Evolutionary conservation across 495 filamentous ascomycete genomes (phyloP), one percentile per base, ranked within the genome.

Genomic region (Collariella sp.): DNA sequence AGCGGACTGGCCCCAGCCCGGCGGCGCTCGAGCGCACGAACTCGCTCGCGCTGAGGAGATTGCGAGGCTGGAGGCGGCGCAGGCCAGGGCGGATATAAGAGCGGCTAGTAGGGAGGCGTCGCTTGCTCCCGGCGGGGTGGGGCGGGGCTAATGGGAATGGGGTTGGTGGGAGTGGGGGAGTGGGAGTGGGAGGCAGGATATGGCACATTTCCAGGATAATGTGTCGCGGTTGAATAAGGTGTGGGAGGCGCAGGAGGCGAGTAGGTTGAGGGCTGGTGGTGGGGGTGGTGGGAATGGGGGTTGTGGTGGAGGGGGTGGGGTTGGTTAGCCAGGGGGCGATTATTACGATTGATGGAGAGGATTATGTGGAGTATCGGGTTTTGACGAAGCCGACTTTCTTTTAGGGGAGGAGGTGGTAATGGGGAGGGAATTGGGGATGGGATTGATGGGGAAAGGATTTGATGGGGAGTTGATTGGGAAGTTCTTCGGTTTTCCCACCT

Each of bases 351-450:
- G 78, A 81, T 49, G 78, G 78, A 10, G 78, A 81, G 59, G 78
- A 81, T 41, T 81, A 76, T 52, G 76, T 81, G 23, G 77, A 79
- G 62, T 81, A 81, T 46, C 69, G 77, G 11, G 75, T 81, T 1
- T 67, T 81, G 39, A 78, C 72, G 13, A 79, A 79, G 63, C 77
- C 77, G 13, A 73, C 61, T 2, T 81, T 79, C 50, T 79, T 73
- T 24, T 73, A 54, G 1, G n/a, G 43, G 5, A 42, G 26, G 4
- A 2, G 26, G 15, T 29, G 10, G 44, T 5, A 10, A 16, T 5
- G 26, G n/a, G 16, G 16, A 24, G 24, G 23, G 23, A 13, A 1
- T 34, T 4, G 26, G 26, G n/a, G n/a, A n/a, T n/a, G n/a, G n/a
- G n/a, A n/a, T n/a, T n/a, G n/a, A n/a, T n/a, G n/a, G n/a, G n/a